Conservation (phyloP, 1,284 basidiomycete species). For the Trichosporon asahii region DNA sequence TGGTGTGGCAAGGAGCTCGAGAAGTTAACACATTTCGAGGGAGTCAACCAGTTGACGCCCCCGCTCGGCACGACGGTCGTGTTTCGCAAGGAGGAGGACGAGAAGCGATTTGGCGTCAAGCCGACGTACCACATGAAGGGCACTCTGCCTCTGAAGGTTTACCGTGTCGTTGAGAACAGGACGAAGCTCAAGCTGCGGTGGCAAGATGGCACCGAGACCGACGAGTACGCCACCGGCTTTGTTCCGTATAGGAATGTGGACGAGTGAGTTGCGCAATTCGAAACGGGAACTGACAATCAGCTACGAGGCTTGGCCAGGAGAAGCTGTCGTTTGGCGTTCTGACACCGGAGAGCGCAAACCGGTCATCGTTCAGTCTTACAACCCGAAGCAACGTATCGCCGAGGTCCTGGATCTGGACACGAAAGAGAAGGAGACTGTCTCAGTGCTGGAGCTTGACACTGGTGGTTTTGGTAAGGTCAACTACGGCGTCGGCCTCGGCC, state of each 20-base stretch:
- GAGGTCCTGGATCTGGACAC: constrained; percentile 44
- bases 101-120: constrained; percentile 26
- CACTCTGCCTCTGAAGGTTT: constrained; percentile 58
- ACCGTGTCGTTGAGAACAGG: constrained; percentile 66
- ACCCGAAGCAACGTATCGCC: constrained; percentile 69
- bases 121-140: constrained; percentile 27
- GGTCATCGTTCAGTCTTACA: constrained; percentile 74
- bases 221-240: constrained; percentile 63
- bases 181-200: constrained; percentile 73
- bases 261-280: constrained; percentile 36
- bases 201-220: constrained; percentile 72
- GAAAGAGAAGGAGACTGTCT: constrained; percentile 62
- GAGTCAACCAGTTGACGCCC: constrained; percentile 33
- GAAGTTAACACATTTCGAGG: constrained; percentile 64
- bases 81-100: constrained; percentile 30
- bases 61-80: constrained; percentile 47
- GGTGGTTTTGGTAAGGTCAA: constrained; percentile 53
- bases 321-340: constrained; percentile 79
- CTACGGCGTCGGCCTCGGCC: constrained; percentile 75
- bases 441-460: constrained; percentile 81
- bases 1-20: constrained; percentile 67
- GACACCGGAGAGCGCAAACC: constrained; percentile 62
- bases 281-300: constrained; percentile 12
- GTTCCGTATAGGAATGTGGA: constrained; percentile 67
- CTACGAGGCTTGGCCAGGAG: constrained; percentile 67